Evolutionary conservation across 2,329 filamentous ascomycete species (phyloP).

Genomic region (Teratosphaeria pseudoeucalypti): DNA sequence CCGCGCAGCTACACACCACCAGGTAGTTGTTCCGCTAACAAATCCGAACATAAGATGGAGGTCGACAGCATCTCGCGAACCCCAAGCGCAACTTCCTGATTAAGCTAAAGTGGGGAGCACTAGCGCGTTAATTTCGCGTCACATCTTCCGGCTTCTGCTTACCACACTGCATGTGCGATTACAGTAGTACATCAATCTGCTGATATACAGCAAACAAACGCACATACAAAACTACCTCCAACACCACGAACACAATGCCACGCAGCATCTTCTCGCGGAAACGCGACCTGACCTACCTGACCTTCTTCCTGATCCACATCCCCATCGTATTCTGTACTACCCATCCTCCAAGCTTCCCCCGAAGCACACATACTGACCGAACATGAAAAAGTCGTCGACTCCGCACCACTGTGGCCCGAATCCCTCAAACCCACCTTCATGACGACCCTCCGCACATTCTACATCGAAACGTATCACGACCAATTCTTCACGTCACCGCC

Average conservation of each 20-base stretch:
- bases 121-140: background rate
- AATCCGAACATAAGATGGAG: background rate
- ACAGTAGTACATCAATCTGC: background rate
- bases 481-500: conserved; percentile 52
- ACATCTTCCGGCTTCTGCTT: background rate
- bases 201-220: background rate
- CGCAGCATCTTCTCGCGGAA: conserved; percentile 26
- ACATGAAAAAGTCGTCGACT: conserved; percentile 44
- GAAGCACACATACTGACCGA: background rate
- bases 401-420: conserved; percentile 48
- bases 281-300: conserved; percentile 40
- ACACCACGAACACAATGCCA: conserved; percentile 3
- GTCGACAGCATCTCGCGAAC: background rate
- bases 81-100: background rate
- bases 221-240: background rate
- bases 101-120: background rate
- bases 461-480: conserved; percentile 52
- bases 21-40: background rate
- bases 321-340: conserved; percentile 50
- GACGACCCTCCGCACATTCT: conserved; percentile 42
- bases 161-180: no score
- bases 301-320: conserved; percentile 53
- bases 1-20: background rate
- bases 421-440: conserved; percentile 41
- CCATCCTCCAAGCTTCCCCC: background rate